Evolutionary conservation across 2,329 filamentous ascomycete species (phyloP), one percentile per base, ranked within the genome.

Genomic region (Chrysoporthe austroafricana): DNA sequence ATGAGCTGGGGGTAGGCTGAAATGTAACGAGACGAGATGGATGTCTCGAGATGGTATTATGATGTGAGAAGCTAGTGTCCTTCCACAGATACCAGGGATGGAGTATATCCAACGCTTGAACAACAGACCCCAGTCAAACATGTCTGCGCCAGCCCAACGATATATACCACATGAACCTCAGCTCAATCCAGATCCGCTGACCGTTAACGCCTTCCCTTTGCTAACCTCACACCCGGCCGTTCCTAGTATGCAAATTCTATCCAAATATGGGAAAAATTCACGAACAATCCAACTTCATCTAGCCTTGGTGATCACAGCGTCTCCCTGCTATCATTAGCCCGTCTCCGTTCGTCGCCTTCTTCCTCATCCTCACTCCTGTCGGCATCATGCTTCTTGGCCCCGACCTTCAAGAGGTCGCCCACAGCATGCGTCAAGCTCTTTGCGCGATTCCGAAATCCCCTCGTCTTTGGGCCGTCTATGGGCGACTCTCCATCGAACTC

Each of bases 371-470:
- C 64, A 13, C 43, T 43, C 21, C 36, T 48, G 21, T 44, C 58
- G 3, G 56, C 16, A 16, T 56, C 42, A 13, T 59, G 48, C 60
- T 64, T 70, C 52, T 60, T 68, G 34, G 42, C 14, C 4, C 57
- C 48, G 36, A 54, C n/a, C 21, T 65, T 64, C 26, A 71, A 66
- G 13, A 71, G 62, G 7, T 71, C 70, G 1, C 54, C 66, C 57
- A 70, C 62, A 13, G 69, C 66, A n/a, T 65, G 58, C 26, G 69
- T 71, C 58, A 71, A 4, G 16, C 70, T 71, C 34, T 69, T 69
- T 8, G 70, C 69, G 9, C 71, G 69, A 4, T 65, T 69, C 54
- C 68, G 63, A 21, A 72, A 50, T 2, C 71, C 66, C 2, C 43
- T 61, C 36, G 39, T 63, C 34, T 57, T 58, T n/a, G 63, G 54